Percentiles rank a stretch among this genome's conserved stretches.
Evolutionary conservation across 345 rosid genomes (phyloP).

Genomic region (Salix caprea): DNA sequence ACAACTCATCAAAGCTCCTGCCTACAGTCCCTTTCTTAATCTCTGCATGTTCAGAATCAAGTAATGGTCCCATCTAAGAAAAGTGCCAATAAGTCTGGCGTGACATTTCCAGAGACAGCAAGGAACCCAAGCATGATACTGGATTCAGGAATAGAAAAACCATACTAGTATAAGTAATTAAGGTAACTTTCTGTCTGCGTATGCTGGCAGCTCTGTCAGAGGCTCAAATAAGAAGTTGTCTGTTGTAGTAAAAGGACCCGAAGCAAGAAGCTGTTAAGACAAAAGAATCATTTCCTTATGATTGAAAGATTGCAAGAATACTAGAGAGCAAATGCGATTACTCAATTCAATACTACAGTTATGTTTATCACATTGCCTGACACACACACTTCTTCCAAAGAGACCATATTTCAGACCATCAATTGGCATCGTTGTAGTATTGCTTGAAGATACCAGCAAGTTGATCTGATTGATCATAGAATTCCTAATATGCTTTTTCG

Average conservation of each 20-base stretch:
- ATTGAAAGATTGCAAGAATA: constrained; percentile 7
- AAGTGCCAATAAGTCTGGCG: constrained; percentile 12
- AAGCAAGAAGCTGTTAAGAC: constrained; percentile 62
- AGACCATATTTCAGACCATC: neutral
- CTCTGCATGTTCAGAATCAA: constrained; percentile 87
- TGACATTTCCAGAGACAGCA: constrained; percentile 1
- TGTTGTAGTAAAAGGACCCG: constrained; percentile 84
- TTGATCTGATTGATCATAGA: neutral
- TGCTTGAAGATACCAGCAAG: neutral
- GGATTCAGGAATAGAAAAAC: neutral
- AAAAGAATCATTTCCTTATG: neutral
- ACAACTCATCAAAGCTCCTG: constrained; percentile 61
- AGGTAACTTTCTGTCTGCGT: constrained; percentile 74
- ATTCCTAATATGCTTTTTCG: neutral
- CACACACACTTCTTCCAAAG: neutral
- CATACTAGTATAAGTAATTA: constrained; percentile 77
- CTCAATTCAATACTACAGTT: neutral
- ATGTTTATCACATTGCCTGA: neutral
- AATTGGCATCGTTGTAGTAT: neutral
- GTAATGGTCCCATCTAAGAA: constrained; percentile 83
- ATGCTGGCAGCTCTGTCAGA: constrained; percentile 69
- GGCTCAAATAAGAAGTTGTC: constrained; percentile 90
- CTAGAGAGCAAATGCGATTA: neutral
- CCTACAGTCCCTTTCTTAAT: constrained; percentile 61
- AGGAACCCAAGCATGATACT: neutral